Evolutionary conservation across 352 stramenopile genomes (phyloP), one percentile per base, ranked within the genome.

Genomic region (Pelagophyceae sp.): DNA sequence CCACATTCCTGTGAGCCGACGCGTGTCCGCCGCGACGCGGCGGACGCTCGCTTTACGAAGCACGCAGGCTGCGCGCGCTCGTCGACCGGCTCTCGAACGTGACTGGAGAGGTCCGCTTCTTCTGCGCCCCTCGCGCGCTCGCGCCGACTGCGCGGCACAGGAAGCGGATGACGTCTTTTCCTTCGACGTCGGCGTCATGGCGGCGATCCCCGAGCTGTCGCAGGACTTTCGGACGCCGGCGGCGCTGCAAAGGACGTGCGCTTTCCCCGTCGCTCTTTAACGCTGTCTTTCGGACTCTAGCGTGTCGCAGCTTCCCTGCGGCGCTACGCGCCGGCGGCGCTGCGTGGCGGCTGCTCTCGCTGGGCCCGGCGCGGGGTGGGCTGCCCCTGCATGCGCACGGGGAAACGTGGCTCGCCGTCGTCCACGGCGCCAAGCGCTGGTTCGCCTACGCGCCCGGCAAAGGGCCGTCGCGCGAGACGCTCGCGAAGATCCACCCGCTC

Each of bases 391-490:
- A 85, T 69, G 63, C 67, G 11, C 81, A 85, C 76, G 79, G 79
- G 35, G 79, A 83, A 76, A 82, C 81, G 17, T 85, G 81, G 81
- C 75, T 84, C 40, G 75, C 51, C 23, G 38, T 85, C 20, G 80
- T 81, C 20, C 80, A 82, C 78, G 81, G 81, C 37, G 69, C 70
- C 6, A 85, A 85, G 72, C 65, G 81, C 45, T 87, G 83, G 83
- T 83, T 85, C 64, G n/a, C 84, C 11, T 85, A 83, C 70, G 80
- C 83, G 27, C 79, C 76, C 15, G 74, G 81, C 72, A 54, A 80
- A 74, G 80, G 75, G 60, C 70, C 78, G 27, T 75, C 79, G 64
- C 45, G 79, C 32, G 19, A 77, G 11, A 80, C 76, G 63, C 76
- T 75, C 0, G 72, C 78, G 29, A 72, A 79, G 38, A 45, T 79